Conservation (phyloP, 805 yeast genomes). For the Naumovozyma castellii region DNA sequence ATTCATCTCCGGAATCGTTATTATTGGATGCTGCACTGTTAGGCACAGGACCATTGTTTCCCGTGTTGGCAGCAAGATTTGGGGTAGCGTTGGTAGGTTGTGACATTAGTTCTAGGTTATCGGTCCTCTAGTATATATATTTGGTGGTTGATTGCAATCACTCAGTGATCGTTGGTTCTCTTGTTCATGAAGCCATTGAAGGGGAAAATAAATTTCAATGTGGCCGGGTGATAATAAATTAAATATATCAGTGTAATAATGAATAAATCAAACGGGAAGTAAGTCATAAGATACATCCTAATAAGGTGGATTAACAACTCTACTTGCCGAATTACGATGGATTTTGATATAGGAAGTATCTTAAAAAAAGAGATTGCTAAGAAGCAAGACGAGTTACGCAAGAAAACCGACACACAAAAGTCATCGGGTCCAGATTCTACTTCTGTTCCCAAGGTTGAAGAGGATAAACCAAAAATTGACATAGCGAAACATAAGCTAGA, state of each 20-base stretch:
- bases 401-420: not conserved
- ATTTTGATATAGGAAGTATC: constrained; percentile 39
- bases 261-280: too few species aligned
- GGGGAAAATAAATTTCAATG: too few species aligned
- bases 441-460: not conserved
- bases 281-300: too few species aligned
- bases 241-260: too few species aligned
- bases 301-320: not conserved
- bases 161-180: too few species aligned
- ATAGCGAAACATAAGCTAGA: too few species aligned
- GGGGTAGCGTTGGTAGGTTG: not conserved
- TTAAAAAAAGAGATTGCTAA: constrained; percentile 40
- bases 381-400: constrained; percentile 27
- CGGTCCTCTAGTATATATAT: too few species aligned
- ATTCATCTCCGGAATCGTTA: constrained; percentile 31
- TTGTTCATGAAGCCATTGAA: too few species aligned
- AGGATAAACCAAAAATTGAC: not conserved
- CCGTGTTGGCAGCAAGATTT: not conserved
- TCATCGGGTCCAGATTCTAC: not conserved
- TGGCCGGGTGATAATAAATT: too few species aligned
- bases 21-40: constrained; percentile 3
- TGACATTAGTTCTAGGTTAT: too few species aligned
- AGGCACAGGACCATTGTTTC: too few species aligned
- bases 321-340: constrained; percentile 29
- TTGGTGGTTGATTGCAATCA: too few species aligned